phyloP scores from a whole-genome alignment of 495 filamentous ascomycete species.

The Achaetomiella virescens region DNA sequence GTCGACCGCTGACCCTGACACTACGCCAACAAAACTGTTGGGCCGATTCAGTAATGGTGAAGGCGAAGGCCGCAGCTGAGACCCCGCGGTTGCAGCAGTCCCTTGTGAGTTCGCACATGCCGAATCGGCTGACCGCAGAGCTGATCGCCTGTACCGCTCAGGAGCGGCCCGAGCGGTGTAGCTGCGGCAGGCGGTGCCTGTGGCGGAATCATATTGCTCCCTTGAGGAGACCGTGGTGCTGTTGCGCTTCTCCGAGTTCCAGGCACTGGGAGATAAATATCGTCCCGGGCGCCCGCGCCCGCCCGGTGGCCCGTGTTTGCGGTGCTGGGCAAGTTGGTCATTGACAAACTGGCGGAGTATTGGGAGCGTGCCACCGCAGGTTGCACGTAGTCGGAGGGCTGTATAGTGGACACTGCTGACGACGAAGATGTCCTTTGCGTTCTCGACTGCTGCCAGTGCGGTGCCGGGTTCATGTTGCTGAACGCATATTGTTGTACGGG shows the following conservation, averaged over 20 bases:
- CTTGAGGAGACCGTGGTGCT: constrained; percentile 26
- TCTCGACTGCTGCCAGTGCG: constrained; percentile 60
- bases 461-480: constrained; percentile 56
- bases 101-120: constrained; percentile 16
- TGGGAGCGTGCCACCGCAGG: constrained; percentile 43
- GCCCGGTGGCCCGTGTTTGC: constrained; percentile 13
- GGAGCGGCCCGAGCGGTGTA: constrained; percentile 40
- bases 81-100: neutral
- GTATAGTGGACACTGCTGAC: constrained; percentile 52
- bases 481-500: constrained; percentile 83
- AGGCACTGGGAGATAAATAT: constrained; percentile 25
- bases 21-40: constrained; percentile 39
- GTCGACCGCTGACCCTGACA: constrained; percentile 40
- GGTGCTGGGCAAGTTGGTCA: constrained; percentile 34
- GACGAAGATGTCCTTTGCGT: constrained; percentile 63
- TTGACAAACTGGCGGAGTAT: constrained; percentile 57
- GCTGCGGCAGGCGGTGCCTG: constrained; percentile 35
- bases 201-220: constrained; percentile 23
- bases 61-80: constrained; percentile 1
- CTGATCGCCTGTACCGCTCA: constrained; percentile 50
- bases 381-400: constrained; percentile 41
- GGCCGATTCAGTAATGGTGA: constrained; percentile 35
- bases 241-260: constrained; percentile 23
- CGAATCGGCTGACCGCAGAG: constrained; percentile 38
- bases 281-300: constrained; percentile 25